Evolutionary conservation across 2,329 filamentous ascomycete species (phyloP), one percentile per base, ranked within the genome.

Genomic region (Trichoderma semiorbis): DNA sequence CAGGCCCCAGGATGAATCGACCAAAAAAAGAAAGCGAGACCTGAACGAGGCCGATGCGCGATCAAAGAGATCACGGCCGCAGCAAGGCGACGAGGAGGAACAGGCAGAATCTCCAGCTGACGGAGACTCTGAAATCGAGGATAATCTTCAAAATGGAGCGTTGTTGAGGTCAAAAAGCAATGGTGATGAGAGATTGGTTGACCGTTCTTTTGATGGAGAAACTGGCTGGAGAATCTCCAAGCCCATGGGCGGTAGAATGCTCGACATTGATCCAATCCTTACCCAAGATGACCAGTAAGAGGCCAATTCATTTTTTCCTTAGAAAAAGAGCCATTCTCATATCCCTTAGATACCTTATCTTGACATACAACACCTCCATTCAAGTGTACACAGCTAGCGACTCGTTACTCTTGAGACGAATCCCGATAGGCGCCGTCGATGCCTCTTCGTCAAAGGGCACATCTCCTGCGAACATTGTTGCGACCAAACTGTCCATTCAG

Each of bases 311-410:
- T 26, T 34, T 50, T n/a, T 18, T 10, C 14, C 21, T 10, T n/a
- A 11, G 12, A 32, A 6, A 30, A 47, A 34, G 50, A 47, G 5
- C 57, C 18, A 63, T 36, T 58, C 75, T 78, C 55, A 78, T 66
- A 47, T 72, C 12, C 43, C 18, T 21, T 57, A 94, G 93, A 78
- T 87, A 91, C 81, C 80, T 98, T 50, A 90, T 98, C 71, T 80
- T 97, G 70, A 89, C 91, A 36, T 93, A 93, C 77, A 88, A 90
- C 73, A 91, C 89, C 32, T 91, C 91, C 11, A 85, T 98, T 69
- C 92, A 94, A 79, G 87, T 97, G 30, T 97, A 96, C 81, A 92
- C 93, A 2, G 89, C 93, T 34, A 85, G 89, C 74, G 94, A 94
- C 69, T 98, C 96, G 2, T 88, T 97, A 64, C 88, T 97, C 26